phyloP scores from a whole-genome alignment of 2,329 filamentous ascomycete species.

The Botryotinia calthae region DNA sequence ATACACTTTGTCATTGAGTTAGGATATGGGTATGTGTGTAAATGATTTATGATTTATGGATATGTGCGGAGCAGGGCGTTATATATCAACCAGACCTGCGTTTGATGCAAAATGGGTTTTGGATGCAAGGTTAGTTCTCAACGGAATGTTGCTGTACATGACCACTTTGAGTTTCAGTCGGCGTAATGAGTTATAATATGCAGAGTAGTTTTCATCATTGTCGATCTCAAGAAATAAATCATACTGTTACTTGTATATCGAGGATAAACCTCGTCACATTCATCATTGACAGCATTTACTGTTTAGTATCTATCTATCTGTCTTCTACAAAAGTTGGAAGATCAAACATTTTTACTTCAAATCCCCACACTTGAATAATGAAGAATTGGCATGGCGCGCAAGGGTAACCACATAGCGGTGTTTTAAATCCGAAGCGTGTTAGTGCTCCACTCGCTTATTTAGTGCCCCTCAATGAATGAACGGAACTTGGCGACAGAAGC shows the following conservation, averaged over 20 bases:
- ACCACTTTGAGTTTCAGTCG: neutral
- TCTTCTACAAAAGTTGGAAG: neutral
- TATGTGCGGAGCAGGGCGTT: neutral
- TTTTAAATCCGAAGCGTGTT: neutral
- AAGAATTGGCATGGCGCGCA: neutral
- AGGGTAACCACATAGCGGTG: neutral
- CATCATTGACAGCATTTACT: neutral
- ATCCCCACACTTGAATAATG: neutral
- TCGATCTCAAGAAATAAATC: neutral
- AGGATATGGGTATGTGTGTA: neutral
- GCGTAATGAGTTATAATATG: neutral
- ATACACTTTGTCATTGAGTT: conserved; percentile 42
- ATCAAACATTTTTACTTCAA: neutral
- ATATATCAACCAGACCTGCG: neutral
- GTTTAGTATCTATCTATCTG: neutral
- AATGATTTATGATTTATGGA: neutral
- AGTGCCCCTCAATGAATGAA: neutral
- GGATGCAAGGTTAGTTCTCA: neutral
- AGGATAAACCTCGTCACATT: neutral
- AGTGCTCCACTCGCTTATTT: conserved; percentile 1
- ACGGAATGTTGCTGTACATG: neutral
- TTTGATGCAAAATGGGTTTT: neutral
- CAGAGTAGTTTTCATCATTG: neutral
- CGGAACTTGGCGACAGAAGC: neutral
- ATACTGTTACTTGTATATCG: neutral